Evolutionary conservation across 176 grass and related monocot species (phyloP).

Genomic region (Oryza glaberrima): DNA sequence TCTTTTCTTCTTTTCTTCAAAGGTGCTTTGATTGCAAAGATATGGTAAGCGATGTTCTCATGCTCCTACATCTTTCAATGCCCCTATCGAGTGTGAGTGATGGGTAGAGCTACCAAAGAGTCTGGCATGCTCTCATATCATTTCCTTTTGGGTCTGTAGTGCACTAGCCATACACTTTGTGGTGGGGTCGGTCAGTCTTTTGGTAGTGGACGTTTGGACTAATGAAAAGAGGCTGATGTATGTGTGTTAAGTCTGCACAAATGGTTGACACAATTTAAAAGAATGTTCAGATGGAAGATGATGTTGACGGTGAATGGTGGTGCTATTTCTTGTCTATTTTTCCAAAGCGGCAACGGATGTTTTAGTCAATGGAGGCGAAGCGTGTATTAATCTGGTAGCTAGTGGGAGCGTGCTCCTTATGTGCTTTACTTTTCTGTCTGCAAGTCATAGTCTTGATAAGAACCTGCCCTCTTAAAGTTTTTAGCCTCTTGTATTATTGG

Average conservation of each 20-base stretch:
- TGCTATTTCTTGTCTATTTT: constrained; percentile 50
- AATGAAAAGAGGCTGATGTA: constrained; percentile 62
- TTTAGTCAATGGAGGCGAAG: constrained; percentile 42
- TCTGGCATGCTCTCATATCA: constrained; percentile 47
- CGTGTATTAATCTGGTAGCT: constrained; percentile 49
- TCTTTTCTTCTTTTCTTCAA: constrained; percentile 59
- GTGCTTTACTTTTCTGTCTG: constrained; percentile 52
- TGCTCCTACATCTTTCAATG: constrained; percentile 57
- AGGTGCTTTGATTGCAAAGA: constrained; percentile 59
- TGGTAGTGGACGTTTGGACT: constrained; percentile 62
- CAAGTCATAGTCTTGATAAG: constrained; percentile 51
- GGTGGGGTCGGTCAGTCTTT: constrained; percentile 58
- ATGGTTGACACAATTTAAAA: constrained; percentile 65
- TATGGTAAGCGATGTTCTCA: constrained; percentile 51
- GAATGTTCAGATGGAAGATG: constrained; percentile 57
- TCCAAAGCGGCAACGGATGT: constrained; percentile 30
- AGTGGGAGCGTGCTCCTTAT: constrained; percentile 62
- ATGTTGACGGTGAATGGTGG: constrained; percentile 52
- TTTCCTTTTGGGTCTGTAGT: constrained; percentile 70
- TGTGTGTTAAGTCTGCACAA: constrained; percentile 51
- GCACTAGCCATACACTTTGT: constrained; percentile 77
- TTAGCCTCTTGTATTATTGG: constrained; percentile 32
- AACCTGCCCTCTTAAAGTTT: constrained; percentile 46
- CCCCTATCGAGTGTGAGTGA: constrained; percentile 50
- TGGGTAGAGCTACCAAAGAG: constrained; percentile 47